These are phyloP conservation scores for Hyphopichia pseudoburtonii DNA, from an alignment of 1,139 yeast species.

Conservation along the genomic window DNA sequence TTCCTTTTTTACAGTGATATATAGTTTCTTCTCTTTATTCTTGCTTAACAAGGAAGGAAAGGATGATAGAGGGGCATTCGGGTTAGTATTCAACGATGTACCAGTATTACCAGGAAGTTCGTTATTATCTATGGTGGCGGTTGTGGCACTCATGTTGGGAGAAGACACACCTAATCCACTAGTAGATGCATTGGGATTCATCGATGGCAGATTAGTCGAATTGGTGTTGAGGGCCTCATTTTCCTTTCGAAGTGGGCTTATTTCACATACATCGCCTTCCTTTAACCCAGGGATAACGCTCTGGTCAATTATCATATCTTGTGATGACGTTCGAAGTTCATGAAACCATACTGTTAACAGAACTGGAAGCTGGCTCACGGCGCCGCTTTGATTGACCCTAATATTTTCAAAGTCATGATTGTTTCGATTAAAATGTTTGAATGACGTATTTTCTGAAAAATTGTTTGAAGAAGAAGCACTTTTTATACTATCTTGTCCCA, in stretches of 20 bases:
- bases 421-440: too few relatives aligned
- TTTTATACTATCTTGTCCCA: background rate
- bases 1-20: constrained; percentile 23
- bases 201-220: background rate
- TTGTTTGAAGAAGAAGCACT: constrained; percentile 1
- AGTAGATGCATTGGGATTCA: background rate
- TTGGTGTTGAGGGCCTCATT: background rate
- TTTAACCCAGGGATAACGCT: constrained; percentile 52
- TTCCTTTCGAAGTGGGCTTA: constrained; percentile 39
- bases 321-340: constrained; percentile 58
- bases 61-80: constrained; percentile 3
- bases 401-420: too few relatives aligned
- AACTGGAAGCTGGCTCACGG: constrained; percentile 25
- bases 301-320: constrained; percentile 64
- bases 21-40: constrained; percentile 25
- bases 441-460: too few relatives aligned
- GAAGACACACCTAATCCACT: background rate
- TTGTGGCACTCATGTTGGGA: background rate
- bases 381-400: constrained; percentile 7
- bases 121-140: too few relatives aligned
- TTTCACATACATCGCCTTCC: constrained; percentile 75
- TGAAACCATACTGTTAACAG: constrained; percentile 71
- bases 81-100: background rate
- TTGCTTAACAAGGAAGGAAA: constrained; percentile 1
- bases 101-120: too few relatives aligned